phyloP scores from a whole-genome alignment of 139 green algal species.

The Coccomyxa sp. region DNA sequence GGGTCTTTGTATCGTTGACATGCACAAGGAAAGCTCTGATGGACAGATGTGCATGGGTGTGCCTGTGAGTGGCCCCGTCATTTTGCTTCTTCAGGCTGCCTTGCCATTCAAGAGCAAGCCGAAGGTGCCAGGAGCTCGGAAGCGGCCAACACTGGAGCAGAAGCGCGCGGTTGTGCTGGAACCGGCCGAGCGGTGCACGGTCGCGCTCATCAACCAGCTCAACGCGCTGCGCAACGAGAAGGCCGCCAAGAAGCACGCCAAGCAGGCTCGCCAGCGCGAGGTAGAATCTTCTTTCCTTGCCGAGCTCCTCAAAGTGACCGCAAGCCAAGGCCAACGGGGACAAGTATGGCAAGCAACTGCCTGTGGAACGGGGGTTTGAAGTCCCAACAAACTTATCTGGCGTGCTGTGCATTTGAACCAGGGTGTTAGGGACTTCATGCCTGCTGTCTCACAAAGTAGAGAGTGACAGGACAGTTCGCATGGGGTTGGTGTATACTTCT shows the following conservation, averaged over 20 bases:
- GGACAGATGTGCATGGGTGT: too few species aligned
- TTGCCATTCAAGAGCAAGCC: slow-evolving; percentile 96
- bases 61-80: too few species aligned
- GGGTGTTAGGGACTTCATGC: too few species aligned
- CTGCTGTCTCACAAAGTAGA: too few species aligned
- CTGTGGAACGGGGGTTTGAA: too few species aligned
- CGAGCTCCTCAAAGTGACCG: background rate
- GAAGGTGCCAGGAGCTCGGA: slow-evolving; percentile 69
- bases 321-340: too few species aligned
- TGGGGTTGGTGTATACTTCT: too few species aligned
- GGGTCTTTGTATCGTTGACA: too few species aligned
- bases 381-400: background rate
- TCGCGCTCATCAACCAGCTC: slow-evolving; percentile 80
- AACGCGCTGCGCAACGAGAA: slow-evolving; percentile 94
- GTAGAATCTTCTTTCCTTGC: background rate
- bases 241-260: slow-evolving; percentile 57
- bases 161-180: slow-evolving; percentile 59
- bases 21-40: too few species aligned
- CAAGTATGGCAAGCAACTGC: too few species aligned
- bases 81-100: slow-evolving; percentile 50
- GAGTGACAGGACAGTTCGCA: too few species aligned
- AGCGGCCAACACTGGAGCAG: slow-evolving; percentile 79
- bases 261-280: slow-evolving; percentile 32
- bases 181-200: slow-evolving; percentile 44
- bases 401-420: too few species aligned